These are phyloP conservation scores for Pythium myriotylum DNA, from an alignment of 352 stramenopile genomes.

Conservation along the genomic window DNA sequence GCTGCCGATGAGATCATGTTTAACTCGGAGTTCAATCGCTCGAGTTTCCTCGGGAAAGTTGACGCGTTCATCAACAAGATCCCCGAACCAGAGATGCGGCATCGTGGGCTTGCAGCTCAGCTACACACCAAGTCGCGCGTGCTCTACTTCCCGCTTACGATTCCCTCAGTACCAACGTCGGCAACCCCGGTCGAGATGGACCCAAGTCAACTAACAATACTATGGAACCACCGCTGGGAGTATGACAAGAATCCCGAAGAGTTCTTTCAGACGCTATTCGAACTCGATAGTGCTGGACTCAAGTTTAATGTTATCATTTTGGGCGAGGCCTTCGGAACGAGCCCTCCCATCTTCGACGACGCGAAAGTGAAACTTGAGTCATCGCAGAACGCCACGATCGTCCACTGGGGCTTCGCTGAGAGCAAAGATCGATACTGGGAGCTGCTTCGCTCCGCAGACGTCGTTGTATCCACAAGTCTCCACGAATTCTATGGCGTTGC, in stretches of 20 bases:
- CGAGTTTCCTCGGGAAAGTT: conserved; percentile 43
- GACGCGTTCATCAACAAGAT: conserved; percentile 60
- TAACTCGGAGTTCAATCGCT: conserved; percentile 52
- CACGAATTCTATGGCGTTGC: conserved; percentile 66
- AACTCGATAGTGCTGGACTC: conserved; percentile 26
- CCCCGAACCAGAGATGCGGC: conserved; percentile 39
- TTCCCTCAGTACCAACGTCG: conserved; percentile 9
- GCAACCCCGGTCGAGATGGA: background rate
- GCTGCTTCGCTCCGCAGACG: conserved; percentile 36
- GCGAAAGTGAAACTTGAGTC: conserved; percentile 31
- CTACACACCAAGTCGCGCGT: conserved; percentile 39
- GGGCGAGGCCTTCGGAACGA: conserved; percentile 38
- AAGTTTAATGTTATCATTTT: conserved; percentile 48
- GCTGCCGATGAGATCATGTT: conserved; percentile 51
- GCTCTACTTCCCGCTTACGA: conserved; percentile 43
- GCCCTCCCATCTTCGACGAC: conserved; percentile 31
- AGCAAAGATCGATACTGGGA: conserved; percentile 40
- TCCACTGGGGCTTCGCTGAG: conserved; percentile 44
- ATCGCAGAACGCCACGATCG: conserved; percentile 28
- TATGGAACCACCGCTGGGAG: conserved; percentile 64
- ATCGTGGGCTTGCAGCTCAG: conserved; percentile 19
- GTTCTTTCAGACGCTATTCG: conserved; percentile 51
- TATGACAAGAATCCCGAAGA: conserved; percentile 60
- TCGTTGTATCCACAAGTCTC: conserved; percentile 56
- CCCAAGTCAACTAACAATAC: conserved; percentile 30